Percentiles rank a stretch among this genome's conserved stretches.
Evolutionary conservation across 805 yeast genomes (phyloP).

Genomic region (Cyberlindnera mycetangii): DNA sequence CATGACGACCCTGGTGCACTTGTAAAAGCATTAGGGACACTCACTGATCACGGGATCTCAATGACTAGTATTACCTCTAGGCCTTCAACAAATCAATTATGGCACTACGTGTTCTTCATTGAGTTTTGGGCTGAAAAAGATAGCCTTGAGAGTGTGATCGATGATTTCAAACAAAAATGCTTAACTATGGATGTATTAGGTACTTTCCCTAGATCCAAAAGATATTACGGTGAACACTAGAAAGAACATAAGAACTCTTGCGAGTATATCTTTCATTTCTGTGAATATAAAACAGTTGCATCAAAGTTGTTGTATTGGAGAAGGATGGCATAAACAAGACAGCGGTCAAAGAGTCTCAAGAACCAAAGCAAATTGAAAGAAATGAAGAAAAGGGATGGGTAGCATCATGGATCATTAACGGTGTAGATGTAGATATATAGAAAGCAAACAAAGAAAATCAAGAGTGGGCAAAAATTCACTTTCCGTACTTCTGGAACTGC

Average conservation of each 20-base stretch:
- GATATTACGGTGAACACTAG: constrained; percentile 15
- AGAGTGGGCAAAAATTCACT: too few relatives aligned
- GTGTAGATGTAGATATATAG: not conserved
- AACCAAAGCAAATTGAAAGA: not conserved
- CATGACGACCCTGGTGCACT: constrained; percentile 73
- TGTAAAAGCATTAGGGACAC: constrained; percentile 57
- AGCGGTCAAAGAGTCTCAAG: not conserved
- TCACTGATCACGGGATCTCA: constrained; percentile 56
- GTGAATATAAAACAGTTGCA: not conserved
- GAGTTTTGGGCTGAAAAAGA: constrained; percentile 54
- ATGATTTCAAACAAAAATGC: constrained; percentile 43
- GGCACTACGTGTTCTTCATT: constrained; percentile 83
- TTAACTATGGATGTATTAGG: constrained; percentile 48
- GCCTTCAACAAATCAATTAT: constrained; percentile 61
- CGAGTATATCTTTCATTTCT: not conserved
- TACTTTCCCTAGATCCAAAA: constrained; percentile 15
- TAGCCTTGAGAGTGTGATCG: constrained; percentile 34
- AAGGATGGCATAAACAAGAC: not conserved
- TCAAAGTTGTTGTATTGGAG: not conserved
- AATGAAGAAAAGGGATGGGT: not conserved
- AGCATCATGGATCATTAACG: not conserved
- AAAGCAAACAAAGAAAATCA: not conserved
- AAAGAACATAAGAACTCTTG: not conserved
- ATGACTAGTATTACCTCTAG: constrained; percentile 73
- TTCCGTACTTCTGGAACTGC: constrained; percentile 73